Base-by-base conservation (phyloP, 441 rosid species). In the Jatropha multifida region DNA sequence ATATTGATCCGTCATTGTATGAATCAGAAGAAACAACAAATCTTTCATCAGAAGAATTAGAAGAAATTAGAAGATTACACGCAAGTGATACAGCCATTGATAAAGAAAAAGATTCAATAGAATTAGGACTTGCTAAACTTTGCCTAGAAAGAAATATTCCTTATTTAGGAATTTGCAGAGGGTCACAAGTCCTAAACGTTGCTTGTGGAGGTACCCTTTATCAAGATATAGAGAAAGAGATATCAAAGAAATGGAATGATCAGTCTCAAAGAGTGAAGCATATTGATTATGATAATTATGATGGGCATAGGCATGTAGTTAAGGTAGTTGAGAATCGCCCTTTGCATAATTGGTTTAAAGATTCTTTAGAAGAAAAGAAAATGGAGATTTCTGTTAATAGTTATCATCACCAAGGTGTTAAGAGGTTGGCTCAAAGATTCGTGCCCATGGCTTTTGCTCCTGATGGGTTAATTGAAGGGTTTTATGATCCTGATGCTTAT, bases 391-490 rank as follows among this genome's bases (percentile, higher is more conserved):
- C 63, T 81, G 98, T 93, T 44, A 93, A 93, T 56, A 91, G 98
- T 78, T 93, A 93, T 83, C 98, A 91, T 52, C 98, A 93, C 65
- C 97, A 93, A 82, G 94, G 98, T 17, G 94, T 93, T 46, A 93
- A 88, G 80, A 87, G 80, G 78, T 84, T 90, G 75, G 94, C 93
- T 0, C 84, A 84, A 40, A 83, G 95, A 74, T 89, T 91, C 13
- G 88, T 89, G 55, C 92, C 97, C 0, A 91, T 89, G 95, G 95
- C 94, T 27, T 91, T 87, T 76, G 87, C 95, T 0, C 87, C 87
- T 2, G 98, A 93, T 81, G 97, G 90, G 6, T 83, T 93, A 79
- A 84, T 90, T 41, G 95, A 93, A 84, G 97, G 97, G 44, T 93
- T 91, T 73, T 91, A 93, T 72, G 98, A 93, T 78, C 93, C 94